Evolutionary conservation across 768 basidiomycete genomes (phyloP).

Genomic region (Boletus pseudopeckii): DNA sequence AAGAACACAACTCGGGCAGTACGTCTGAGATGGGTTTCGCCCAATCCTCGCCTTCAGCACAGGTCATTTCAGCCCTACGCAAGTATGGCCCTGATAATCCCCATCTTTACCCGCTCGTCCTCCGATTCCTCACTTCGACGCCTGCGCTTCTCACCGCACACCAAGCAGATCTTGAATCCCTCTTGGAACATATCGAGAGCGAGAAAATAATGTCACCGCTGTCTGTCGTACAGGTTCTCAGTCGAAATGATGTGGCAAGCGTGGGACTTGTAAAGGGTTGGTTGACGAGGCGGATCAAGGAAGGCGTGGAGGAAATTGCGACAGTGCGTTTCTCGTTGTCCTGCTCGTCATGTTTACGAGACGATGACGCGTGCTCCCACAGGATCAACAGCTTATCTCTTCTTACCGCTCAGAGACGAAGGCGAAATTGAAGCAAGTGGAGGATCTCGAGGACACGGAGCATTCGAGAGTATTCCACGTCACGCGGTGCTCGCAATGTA

Average conservation of each 20-base stretch:
- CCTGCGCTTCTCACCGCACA: conserved; percentile 71
- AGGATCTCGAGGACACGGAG: conserved; percentile 72
- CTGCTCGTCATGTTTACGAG: neutral
- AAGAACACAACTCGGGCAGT: conserved; percentile 40
- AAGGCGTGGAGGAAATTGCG: conserved; percentile 71
- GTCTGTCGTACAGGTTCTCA: conserved; percentile 85
- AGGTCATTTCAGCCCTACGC: conserved; percentile 68
- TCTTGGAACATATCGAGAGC: conserved; percentile 77
- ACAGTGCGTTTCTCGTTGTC: conserved; percentile 50
- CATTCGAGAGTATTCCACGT: conserved; percentile 91
- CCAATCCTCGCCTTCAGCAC: conserved; percentile 31
- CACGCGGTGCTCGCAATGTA: conserved; percentile 87
- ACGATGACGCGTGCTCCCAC: neutral
- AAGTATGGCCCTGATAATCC: conserved; percentile 71
- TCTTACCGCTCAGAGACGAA: conserved; percentile 87
- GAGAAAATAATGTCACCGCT: conserved; percentile 84
- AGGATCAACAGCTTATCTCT: conserved; percentile 85
- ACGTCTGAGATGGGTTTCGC: conserved; percentile 24
- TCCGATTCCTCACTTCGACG: conserved; percentile 86
- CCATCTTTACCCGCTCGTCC: conserved; percentile 80
- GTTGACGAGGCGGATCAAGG: conserved; percentile 75
- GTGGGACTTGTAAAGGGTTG: conserved; percentile 91
- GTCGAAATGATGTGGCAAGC: conserved; percentile 85
- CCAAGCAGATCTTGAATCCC: conserved; percentile 60
- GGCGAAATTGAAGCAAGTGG: conserved; percentile 75